phyloP scores from a whole-genome alignment of 352 stramenopile genomes.

The Pythium chondricola region DNA sequence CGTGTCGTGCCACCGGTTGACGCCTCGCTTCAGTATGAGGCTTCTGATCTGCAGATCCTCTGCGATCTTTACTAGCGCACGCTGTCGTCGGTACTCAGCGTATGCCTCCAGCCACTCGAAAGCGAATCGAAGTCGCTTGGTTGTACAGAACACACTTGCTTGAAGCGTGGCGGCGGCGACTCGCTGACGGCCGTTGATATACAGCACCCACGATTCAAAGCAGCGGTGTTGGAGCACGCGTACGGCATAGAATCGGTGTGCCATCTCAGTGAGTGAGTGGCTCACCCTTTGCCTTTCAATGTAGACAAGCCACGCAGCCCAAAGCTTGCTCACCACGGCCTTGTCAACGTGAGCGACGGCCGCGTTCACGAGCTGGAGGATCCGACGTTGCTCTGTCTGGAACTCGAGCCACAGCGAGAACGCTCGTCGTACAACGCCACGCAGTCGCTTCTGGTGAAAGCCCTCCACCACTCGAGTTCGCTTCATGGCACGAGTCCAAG shows the following conservation, averaged over 20 bases:
- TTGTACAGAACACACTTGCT: not conserved
- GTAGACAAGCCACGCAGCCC: constrained; percentile 1
- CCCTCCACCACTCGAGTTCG: not conserved
- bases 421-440: not conserved
- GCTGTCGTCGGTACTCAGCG: not conserved
- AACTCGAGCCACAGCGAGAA: not conserved
- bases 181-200: not conserved
- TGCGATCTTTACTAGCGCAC: not conserved
- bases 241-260: not conserved
- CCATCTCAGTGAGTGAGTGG: not conserved
- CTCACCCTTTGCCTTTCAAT: not conserved
- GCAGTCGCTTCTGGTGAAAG: not conserved
- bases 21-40: not conserved
- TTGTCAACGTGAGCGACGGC: constrained; percentile 7
- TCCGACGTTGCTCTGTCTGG: not conserved
- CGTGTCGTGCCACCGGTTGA: constrained; percentile 1
- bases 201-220: not conserved
- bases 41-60: not conserved
- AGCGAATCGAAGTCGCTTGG: not conserved
- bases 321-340: constrained; percentile 7
- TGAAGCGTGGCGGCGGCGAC: no score
- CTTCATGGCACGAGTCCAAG: not conserved
- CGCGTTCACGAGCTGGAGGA: constrained; percentile 3
- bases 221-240: not conserved
- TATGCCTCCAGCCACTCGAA: not conserved